phyloP scores from a whole-genome alignment of 345 rosid species.

The Pistacia atlantica region DNA sequence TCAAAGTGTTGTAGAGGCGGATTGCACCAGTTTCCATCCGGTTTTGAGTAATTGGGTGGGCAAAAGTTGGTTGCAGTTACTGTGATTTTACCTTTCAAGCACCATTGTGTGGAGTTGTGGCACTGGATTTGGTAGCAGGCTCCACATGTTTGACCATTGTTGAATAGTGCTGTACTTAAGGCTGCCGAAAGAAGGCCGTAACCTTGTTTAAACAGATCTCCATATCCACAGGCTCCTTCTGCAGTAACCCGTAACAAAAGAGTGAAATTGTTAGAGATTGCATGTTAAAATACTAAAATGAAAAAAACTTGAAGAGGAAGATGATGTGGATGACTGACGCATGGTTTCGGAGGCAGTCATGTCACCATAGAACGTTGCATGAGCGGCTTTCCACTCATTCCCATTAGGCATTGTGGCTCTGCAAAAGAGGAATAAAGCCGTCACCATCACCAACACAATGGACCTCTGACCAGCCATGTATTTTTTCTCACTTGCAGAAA shows the following conservation, averaged over 20 bases:
- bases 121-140: conserved; percentile 39
- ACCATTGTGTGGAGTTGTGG: conserved; percentile 31
- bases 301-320: background rate
- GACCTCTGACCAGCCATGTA: background rate
- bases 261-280: background rate
- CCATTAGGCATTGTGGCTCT: background rate
- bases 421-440: background rate
- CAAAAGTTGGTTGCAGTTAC: conserved; percentile 42
- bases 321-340: background rate
- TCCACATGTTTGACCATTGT: conserved; percentile 42
- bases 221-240: conserved; percentile 49
- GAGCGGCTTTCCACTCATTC: background rate
- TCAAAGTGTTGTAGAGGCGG: conserved; percentile 41
- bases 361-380: conserved; percentile 20
- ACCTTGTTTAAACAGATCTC: conserved; percentile 28
- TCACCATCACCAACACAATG: background rate
- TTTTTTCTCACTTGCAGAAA: too few species aligned
- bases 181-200: conserved; percentile 42
- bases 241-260: background rate
- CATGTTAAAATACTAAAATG: too few species aligned
- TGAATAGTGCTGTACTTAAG: conserved; percentile 35
- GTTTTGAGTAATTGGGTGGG: conserved; percentile 40
- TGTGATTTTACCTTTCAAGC: conserved; percentile 25
- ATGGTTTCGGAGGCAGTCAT: conserved; percentile 7
- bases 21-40: conserved; percentile 38